Evolutionary conservation across 202 grass and related monocot genomes (phyloP), one percentile per base, ranked within the genome.

Genomic region (Miscanthus sacchariflorus): DNA sequence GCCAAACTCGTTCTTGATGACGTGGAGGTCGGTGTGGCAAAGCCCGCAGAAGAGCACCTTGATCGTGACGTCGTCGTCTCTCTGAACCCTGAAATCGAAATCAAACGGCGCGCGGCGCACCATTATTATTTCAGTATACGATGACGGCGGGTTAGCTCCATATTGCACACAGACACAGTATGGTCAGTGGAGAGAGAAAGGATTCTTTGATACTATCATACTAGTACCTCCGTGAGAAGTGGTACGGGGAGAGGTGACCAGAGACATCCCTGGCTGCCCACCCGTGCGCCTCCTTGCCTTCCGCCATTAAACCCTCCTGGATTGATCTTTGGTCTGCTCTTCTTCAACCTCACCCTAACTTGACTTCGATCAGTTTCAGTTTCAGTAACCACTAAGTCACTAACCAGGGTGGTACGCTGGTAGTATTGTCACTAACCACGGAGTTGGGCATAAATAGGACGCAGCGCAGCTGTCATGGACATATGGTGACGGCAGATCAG

Each of bases 31-130:
- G 0, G 93, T 95, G 89, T 95, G 93, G 80, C 93, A 95, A 69
- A 95, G 87, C 9, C 91, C 93, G 28, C 93, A 95, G 88, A 75
- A 95, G 65, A 95, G 87, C 30, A 95, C 84, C 88, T 91, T 95
- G 89, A 95, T 82, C 5, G 91, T 93, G 36, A 95, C 91, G 81
- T 95, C 91, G 19, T 88, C 77, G 18, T 93, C 91, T 28, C 81
- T 82, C 33, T 36, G 50, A 38, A 54, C 49, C 81, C 93, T 95
- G 82, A 13, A 85, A 70, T 56, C 12, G 10, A 1, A 2, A 21
- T 11, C n/a, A 72, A 52, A 49, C 23, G 9, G 9, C 17, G 50
- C 10, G 44, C 45, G 45, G 12, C 45, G 45, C 45, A 48, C 45
- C 45, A 48, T 46, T 43, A 46, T 46, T 43, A 9, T 46, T 49